Evolutionary conservation across 1,139 yeast genomes (phyloP).

Genomic region (Magnusiomyces paraingens): DNA sequence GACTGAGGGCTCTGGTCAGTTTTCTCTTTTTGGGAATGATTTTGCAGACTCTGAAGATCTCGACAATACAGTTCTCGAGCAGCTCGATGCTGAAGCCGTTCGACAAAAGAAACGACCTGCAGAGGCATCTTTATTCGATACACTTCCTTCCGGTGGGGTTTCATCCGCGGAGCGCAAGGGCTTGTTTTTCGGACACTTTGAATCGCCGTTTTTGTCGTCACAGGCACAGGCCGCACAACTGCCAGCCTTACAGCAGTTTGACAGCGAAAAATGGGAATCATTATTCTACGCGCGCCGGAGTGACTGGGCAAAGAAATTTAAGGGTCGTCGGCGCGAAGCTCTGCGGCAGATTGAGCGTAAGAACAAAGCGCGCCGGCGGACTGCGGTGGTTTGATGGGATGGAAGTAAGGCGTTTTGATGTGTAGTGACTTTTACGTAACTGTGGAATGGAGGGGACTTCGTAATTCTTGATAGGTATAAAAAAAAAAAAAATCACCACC

Average conservation of each 20-base stretch:
- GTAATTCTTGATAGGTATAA: too few relatives aligned
- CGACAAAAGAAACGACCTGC: constrained; percentile 27
- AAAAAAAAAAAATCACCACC: too few relatives aligned
- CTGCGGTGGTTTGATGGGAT: constrained; percentile 10
- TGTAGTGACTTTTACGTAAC: too few relatives aligned
- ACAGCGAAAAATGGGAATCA: constrained; percentile 54
- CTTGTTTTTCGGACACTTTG: constrained; percentile 73
- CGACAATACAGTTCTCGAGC: constrained; percentile 12
- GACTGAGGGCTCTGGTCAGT: constrained; percentile 24
- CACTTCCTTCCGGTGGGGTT: not conserved
- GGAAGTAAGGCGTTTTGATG: too few relatives aligned
- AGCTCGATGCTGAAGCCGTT: constrained; percentile 19
- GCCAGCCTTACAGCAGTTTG: constrained; percentile 25
- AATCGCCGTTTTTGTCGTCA: constrained; percentile 79
- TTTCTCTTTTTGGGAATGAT: constrained; percentile 25
- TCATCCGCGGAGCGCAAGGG: constrained; percentile 36
- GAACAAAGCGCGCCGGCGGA: constrained; percentile 16
- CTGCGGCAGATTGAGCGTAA: constrained; percentile 49
- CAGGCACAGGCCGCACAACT: constrained; percentile 72
- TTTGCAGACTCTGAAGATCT: constrained; percentile 22
- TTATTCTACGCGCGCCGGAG: constrained; percentile 85
- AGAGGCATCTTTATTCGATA: constrained; percentile 1
- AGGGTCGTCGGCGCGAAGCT: constrained; percentile 69
- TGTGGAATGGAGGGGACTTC: too few relatives aligned
- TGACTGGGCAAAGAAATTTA: constrained; percentile 68